phyloP scores from a whole-genome alignment of 768 basidiomycete genomes.

The Trametes cingulata region DNA sequence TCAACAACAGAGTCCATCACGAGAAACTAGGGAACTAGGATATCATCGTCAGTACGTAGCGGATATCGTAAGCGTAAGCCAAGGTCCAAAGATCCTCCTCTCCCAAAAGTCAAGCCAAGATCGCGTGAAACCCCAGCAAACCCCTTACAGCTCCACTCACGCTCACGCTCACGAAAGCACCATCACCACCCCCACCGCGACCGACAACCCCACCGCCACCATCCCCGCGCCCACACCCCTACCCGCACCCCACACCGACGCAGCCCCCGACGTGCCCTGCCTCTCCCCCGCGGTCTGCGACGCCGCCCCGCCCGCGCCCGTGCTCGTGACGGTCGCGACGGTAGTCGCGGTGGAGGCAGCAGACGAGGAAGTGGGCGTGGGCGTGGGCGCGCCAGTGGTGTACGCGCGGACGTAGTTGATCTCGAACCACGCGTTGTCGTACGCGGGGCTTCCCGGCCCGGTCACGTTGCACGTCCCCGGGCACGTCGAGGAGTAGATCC shows the following conservation, averaged over 20 bases:
- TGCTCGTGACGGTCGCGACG: neutral
- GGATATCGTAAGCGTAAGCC: no score
- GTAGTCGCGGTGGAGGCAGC: neutral
- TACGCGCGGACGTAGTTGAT: slow-evolving; percentile 66
- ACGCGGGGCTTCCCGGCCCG: slow-evolving; percentile 54
- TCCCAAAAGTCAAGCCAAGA: no score
- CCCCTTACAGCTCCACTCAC: no score
- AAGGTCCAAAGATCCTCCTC: no score
- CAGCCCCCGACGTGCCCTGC: neutral
- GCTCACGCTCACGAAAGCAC: neutral
- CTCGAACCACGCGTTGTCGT: slow-evolving; percentile 66
- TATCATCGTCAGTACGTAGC: no score
- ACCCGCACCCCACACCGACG: no score
- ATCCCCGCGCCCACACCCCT: neutral
- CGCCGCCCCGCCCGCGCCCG: neutral
- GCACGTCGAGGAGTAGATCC: slow-evolving; percentile 40
- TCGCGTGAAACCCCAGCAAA: no score
- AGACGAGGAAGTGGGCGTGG: slow-evolving; percentile 18
- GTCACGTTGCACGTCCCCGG: slow-evolving; percentile 43
- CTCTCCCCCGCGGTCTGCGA: neutral
- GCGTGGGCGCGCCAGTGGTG: slow-evolving; percentile 33
- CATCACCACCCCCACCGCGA: neutral
- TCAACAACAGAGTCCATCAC: no score
- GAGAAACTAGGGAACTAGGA: no score
- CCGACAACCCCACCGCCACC: neutral